These are phyloP conservation scores for Colletotrichum noveboracense DNA, from an alignment of 2,329 filamentous ascomycete species.

Conservation along the genomic window DNA sequence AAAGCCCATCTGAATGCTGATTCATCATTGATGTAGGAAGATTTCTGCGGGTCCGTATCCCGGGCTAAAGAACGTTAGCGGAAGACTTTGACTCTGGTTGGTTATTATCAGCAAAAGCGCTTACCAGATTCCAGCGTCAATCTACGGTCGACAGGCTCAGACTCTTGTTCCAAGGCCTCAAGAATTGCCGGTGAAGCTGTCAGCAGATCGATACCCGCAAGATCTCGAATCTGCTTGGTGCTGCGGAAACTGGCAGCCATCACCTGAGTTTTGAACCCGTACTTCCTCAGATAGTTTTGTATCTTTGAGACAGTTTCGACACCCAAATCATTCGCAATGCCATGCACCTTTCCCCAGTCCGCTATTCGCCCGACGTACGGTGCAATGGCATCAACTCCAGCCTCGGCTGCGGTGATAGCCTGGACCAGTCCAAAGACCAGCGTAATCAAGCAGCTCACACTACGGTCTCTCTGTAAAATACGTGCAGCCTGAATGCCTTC, in stretches of 20 bases:
- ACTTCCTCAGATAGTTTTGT: background rate
- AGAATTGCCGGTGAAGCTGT: background rate
- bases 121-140: background rate
- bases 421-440: background rate
- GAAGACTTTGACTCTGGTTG: background rate
- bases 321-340: background rate
- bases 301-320: background rate
- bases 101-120: background rate
- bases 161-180: background rate
- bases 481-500: background rate
- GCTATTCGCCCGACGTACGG: background rate
- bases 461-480: background rate
- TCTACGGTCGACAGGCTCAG: background rate
- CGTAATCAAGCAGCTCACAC: background rate
- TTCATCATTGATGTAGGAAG: conserved; percentile 72
- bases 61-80: background rate
- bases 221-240: background rate
- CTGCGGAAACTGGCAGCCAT: background rate
- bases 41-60: conserved; percentile 56
- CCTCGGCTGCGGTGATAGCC: background rate
- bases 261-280: background rate
- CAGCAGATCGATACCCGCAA: background rate
- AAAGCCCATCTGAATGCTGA: conserved; percentile 77
- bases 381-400: background rate
- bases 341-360: background rate